Evolutionary conservation across 345 rosid genomes (phyloP).

Genomic region (Lepidium sativum): DNA sequence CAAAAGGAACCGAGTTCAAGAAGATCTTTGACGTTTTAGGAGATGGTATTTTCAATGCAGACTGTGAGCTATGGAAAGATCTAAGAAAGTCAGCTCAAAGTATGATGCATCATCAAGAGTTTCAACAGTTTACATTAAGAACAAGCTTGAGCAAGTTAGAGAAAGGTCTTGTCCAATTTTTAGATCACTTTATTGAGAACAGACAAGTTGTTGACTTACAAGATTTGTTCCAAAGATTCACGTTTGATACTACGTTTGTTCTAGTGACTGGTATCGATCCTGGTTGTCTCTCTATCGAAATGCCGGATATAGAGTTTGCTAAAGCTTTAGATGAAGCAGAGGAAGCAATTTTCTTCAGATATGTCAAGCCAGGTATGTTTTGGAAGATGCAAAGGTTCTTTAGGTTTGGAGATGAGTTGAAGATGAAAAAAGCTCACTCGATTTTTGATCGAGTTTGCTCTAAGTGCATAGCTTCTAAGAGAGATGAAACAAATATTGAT

Average conservation of each 20-base stretch:
- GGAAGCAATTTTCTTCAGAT: slow-evolving; percentile 23
- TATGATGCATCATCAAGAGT: slow-evolving; percentile 12
- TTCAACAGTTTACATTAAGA: slow-evolving; percentile 19
- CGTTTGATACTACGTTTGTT: slow-evolving; percentile 34
- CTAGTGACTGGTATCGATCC: slow-evolving; percentile 37
- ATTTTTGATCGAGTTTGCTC: slow-evolving; percentile 8
- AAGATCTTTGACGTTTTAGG: slow-evolving; percentile 22
- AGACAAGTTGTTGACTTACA: slow-evolving; percentile 29
- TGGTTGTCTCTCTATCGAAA: slow-evolving; percentile 15
- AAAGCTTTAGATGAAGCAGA: slow-evolving; percentile 32
- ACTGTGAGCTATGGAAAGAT: slow-evolving; percentile 23
- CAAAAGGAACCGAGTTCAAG: slow-evolving; percentile 31
- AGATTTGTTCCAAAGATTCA: slow-evolving; percentile 35
- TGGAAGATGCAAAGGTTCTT: slow-evolving; percentile 28
- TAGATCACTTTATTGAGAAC: slow-evolving; percentile 17
- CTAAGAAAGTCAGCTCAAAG: slow-evolving; percentile 24
- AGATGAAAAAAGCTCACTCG: slow-evolving; percentile 17
- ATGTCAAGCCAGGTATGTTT: slow-evolving; percentile 12
- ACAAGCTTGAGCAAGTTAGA: slow-evolving; percentile 16
- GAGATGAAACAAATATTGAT: background rate
- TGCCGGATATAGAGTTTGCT: slow-evolving; percentile 26
- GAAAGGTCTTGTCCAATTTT: slow-evolving; percentile 21
- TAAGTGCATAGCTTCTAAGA: slow-evolving; percentile 23
- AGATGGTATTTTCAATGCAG: slow-evolving; percentile 28
- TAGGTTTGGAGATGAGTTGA: slow-evolving; percentile 31